A percentile compares a stretch with the other conserved stretches of the same genome.
Evolutionary conservation across 257 asterid genomes (phyloP).

Genomic region (Handroanthus guayacan): DNA sequence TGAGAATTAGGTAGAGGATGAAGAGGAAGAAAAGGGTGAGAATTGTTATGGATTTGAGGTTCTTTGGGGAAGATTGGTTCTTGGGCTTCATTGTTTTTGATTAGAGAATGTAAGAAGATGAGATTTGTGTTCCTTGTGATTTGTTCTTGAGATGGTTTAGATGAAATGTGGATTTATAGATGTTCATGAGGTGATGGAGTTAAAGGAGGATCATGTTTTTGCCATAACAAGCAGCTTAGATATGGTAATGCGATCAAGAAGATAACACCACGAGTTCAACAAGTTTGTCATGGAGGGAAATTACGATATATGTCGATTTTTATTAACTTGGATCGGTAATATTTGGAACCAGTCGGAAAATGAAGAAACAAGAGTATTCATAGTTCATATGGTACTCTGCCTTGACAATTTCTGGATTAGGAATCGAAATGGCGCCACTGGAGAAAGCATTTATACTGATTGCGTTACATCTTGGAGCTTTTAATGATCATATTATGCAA

Average conservation of each 20-base stretch:
- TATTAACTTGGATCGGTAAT: neutral
- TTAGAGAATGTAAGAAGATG: neutral
- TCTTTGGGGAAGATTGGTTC: slow-evolving; percentile 47
- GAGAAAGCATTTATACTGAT: too few relatives aligned
- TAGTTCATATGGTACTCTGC: neutral
- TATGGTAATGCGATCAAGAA: slow-evolving; percentile 1
- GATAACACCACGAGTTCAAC: neutral
- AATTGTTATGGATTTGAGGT: slow-evolving; percentile 45
- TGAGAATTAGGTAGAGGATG: slow-evolving; percentile 45
- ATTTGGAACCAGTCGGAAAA: neutral
- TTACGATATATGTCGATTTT: neutral
- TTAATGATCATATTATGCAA: too few relatives aligned
- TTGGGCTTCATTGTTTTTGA: slow-evolving; percentile 38
- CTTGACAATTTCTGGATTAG: too few relatives aligned
- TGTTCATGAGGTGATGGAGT: neutral
- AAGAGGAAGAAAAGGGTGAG: slow-evolving; percentile 48
- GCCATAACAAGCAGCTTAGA: neutral
- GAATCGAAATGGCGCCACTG: neutral
- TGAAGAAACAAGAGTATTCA: neutral
- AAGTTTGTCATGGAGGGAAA: neutral
- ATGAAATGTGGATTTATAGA: neutral
- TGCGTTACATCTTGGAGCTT: too few relatives aligned
- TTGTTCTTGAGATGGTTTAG: neutral
- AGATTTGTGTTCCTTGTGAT: neutral
- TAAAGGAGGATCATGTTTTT: neutral